phyloP scores from a whole-genome alignment of 2,329 filamentous ascomycete genomes.

The Mycocentrospora acerina region DNA sequence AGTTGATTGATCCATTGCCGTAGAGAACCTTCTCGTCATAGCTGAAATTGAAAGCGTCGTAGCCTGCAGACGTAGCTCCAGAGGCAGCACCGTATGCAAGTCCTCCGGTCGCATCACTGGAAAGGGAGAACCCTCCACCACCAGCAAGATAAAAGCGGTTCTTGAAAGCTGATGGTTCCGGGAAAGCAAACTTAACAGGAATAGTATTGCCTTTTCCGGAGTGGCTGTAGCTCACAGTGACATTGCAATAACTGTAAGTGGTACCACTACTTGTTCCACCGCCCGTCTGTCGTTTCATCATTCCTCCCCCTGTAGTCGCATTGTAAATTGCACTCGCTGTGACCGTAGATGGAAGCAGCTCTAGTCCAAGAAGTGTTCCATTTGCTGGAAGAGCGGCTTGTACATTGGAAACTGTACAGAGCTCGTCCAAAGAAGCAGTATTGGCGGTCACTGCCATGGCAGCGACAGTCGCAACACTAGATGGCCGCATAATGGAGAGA shows the following conservation, averaged over 20 bases:
- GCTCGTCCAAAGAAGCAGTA: slow-evolving; percentile 1
- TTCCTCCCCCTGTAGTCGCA: slow-evolving; percentile 32
- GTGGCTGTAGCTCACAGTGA: slow-evolving; percentile 51
- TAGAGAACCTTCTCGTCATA: slow-evolving; percentile 37
- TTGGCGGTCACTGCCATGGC: no score
- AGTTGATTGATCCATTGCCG: slow-evolving; percentile 56
- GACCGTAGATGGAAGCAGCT: slow-evolving; percentile 44
- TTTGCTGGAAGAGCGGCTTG: slow-evolving; percentile 18
- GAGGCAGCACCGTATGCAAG: slow-evolving; percentile 52
- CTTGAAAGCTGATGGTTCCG: slow-evolving; percentile 46
- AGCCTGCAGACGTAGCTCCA: slow-evolving; percentile 54
- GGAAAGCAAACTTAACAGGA: slow-evolving; percentile 45
- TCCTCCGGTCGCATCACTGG: slow-evolving; percentile 42
- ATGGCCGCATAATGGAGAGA: no score
- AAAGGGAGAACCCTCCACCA: slow-evolving; percentile 45
- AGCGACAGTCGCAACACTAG: no score
- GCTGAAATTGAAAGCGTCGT: slow-evolving; percentile 49
- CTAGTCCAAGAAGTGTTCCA: slow-evolving; percentile 31
- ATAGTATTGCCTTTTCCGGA: slow-evolving; percentile 32
- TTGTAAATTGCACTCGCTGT: slow-evolving; percentile 37
- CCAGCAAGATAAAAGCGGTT: slow-evolving; percentile 52
- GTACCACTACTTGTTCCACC: slow-evolving; percentile 1
- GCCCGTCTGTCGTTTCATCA: no score
- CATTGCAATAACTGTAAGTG: slow-evolving; percentile 47
- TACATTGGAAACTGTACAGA: slow-evolving; percentile 19